Base-by-base conservation (phyloP, 768 basidiomycete species). In the Trametopsis cervina region DNA sequence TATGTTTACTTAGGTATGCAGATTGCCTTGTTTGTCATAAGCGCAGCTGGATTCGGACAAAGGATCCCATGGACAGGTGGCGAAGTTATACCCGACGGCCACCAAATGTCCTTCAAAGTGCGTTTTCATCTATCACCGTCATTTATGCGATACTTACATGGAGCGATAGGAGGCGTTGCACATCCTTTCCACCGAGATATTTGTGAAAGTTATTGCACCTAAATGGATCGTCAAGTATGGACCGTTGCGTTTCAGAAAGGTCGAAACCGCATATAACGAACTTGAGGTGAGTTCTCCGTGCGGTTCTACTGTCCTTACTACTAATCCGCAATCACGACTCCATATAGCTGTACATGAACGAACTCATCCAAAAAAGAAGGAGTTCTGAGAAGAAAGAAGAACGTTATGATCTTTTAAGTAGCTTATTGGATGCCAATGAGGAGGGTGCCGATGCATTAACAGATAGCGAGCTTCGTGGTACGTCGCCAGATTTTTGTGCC, bases 1-100 rank as follows among this genome's bases (percentile, higher is more conserved):
- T 33, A 33, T 15, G 29, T 33, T 33, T 33, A 7, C 7, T 33
- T 33, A 33, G 29, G 37, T 17, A 10, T 24, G 20, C 20, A 80
- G 79, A 70, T 80, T 35, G 73, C 78, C 0, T 69, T 80, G 3
- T 73, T 76, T 44, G 71, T 79, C 26, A 77, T 81, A 43, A 69
- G 77, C 22, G 69, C 68, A 2, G 79, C 79, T 51, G 78, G 77
- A 9, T 82, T 80, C 53, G 78, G 79, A 2, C 67, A 69, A 26
- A 60, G 58, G 37, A 69, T 78, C 39, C 69, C 73, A 4, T 80
- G 75, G 77, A 64, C 63, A 26, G 73, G 75, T 33, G 66, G 69
- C 45, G 65, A 69, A 5, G 57, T 53, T 4, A 54, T 63, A 2
- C 70, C 76, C 2, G 54, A 65, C 1, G 72, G 74, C 6, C 76